Conservation (phyloP, 2,329 filamentous ascomycete species). For the Aureobasidium uvarum region DNA sequence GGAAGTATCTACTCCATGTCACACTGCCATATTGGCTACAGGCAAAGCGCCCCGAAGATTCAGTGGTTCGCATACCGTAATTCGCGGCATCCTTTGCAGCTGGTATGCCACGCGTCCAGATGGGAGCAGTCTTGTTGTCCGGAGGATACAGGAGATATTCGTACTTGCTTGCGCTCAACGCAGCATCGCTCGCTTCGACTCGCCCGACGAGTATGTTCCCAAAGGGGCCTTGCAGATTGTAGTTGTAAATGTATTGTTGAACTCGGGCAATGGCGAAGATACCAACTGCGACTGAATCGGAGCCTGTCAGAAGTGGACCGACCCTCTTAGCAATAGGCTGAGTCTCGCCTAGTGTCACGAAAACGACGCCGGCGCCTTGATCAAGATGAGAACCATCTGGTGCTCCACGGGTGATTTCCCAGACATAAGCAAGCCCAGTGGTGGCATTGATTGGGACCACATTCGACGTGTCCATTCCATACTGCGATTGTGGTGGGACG, state of each 20-base stretch:
- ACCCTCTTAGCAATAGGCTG: conserved; percentile 24
- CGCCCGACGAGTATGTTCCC: conserved; percentile 24
- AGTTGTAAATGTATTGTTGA: conserved; percentile 25
- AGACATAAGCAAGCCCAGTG: conserved; percentile 19
- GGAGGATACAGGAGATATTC: conserved; percentile 4
- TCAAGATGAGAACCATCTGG: conserved; percentile 2
- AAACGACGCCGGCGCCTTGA: conserved; percentile 19
- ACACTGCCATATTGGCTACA: conserved; percentile 24
- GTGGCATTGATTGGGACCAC: conserved; percentile 21
- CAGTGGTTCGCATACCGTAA: conserved; percentile 19
- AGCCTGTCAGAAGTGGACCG: conserved; percentile 19
- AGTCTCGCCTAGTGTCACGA: conserved; percentile 18
- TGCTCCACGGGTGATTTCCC: conserved; percentile 26
- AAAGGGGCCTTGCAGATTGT: conserved; percentile 12
- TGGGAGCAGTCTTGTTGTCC: background rate
- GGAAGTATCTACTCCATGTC: conserved; percentile 15
- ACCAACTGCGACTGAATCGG: background rate
- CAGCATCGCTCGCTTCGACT: conserved; percentile 22
- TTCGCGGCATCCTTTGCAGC: background rate
- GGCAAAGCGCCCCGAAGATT: conserved; percentile 1
- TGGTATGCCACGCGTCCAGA: conserved; percentile 1
- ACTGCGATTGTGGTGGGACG: conserved; percentile 12
- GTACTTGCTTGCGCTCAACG: conserved; percentile 21
- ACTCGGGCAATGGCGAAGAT: conserved; percentile 7
- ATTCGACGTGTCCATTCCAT: conserved; percentile 26